Evolutionary conservation across 1,139 yeast genomes (phyloP), one percentile per base, ranked within the genome.

Genomic region (Insectozyma bohioensis): DNA sequence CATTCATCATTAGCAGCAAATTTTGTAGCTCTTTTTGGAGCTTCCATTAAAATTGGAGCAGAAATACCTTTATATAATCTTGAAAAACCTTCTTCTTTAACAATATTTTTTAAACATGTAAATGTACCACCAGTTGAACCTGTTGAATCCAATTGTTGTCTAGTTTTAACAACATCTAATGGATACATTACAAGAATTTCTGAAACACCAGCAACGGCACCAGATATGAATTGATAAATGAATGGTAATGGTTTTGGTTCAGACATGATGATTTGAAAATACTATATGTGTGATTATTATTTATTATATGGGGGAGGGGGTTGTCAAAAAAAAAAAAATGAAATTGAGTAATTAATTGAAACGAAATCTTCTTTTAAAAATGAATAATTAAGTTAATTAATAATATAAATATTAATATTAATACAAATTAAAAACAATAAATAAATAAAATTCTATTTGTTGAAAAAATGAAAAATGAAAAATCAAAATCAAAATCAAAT

Each of bases 181-280:
- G 99, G 99, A 60, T 92, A 92, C 98, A 92, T 92, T 46, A 88
- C 92, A 55, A 92, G 73, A 60, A 94, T 87, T 72, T 92, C 99
- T 17, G 97, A 87, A 43, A 92, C 88, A 46, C 99, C 98, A 43
- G 99, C 99, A 53, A 90, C 75, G 49, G 98, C 98, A 39, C 98
- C 99, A 14, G 97, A 77, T 29, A 79, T 69, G 57, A 92, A 92
- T 62, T 92, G 97, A 72, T 88, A 90, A 31, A 80, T 58, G 57
- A 92, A 92, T 33, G 97, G 97, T 49, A 90, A 63, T 28, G 47
- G 44, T 28, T 41, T 36, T 26, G 44, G 47, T 16, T 36, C 44
- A 17, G 44, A 27, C 45, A 40, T 42, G 10, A 5, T 31, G 16
- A 8, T 4, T 15, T 19, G n/a, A n/a, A n/a, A n/a, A n/a, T n/a